Conservation (phyloP, 1,284 basidiomycete species). For the Melampsora occidentalis region DNA sequence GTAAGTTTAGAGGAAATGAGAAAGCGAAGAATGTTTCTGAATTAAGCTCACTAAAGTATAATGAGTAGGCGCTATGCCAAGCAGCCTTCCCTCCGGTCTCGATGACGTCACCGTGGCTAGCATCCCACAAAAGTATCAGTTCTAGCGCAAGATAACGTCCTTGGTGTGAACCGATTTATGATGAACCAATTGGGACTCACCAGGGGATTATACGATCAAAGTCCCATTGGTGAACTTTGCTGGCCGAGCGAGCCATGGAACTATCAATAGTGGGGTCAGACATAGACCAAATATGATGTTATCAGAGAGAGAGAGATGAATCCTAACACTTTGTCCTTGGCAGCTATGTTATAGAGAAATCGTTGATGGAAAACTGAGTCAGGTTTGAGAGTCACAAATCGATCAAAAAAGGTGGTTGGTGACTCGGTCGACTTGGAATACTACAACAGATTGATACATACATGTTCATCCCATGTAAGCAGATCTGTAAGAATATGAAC, state of each 20-base stretch:
- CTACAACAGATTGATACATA: conserved; percentile 19
- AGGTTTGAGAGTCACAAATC: conserved; percentile 61
- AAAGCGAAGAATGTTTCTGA: not conserved
- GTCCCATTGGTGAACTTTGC: conserved; percentile 73
- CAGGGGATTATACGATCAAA: conserved; percentile 87
- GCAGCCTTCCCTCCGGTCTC: conserved; percentile 69
- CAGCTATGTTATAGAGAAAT: conserved; percentile 59
- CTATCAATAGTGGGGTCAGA: conserved; percentile 55
- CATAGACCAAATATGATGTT: not conserved
- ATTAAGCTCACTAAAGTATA: conserved; percentile 27
- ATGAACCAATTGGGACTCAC: conserved; percentile 67
- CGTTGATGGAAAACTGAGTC: conserved; percentile 63
- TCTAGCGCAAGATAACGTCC: not conserved
- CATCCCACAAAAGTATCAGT: not conserved
- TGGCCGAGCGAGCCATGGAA: conserved; percentile 69
- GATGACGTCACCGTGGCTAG: conserved; percentile 65
- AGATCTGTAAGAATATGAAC: not conserved
- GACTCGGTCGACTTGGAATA: conserved; percentile 59
- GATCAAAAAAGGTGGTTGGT: conserved; percentile 58
- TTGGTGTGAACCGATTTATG: not conserved
- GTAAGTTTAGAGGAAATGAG: not conserved
- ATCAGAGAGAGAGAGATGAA: not conserved
- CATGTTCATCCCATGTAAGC: not conserved
- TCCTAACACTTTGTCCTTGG: conserved; percentile 65
- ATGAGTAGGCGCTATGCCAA: conserved; percentile 59